Evolutionary conservation across 2,329 filamentous ascomycete species (phyloP), one percentile per base, ranked within the genome.

Genomic region (Huntiella savannae): DNA sequence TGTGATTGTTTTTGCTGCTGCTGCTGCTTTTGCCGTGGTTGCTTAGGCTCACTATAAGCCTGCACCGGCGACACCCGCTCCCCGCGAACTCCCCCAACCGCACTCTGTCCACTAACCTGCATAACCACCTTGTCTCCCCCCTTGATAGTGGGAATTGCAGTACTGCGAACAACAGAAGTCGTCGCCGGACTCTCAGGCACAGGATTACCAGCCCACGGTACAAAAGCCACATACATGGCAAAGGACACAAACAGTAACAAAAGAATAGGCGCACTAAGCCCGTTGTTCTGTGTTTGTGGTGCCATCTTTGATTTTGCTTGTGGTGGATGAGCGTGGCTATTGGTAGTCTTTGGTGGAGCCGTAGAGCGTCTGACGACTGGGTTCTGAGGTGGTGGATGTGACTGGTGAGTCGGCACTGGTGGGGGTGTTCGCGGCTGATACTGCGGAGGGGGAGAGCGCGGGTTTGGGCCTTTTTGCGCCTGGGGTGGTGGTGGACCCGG

Each of bases 151-250:
- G 22, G 22, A 7, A 28, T 28, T 28, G 22, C 22, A 10, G 22
- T 28, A 28, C 22, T 28, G 22, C 22, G 22, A 28, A 28, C 22
- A 28, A 38, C 36, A 8, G 36, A 17, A 38, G 36, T 15, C 11
- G 22, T 16, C 10, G 43, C 35, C 35, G 22, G 22, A 28, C 22
- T 28, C 22, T 28, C 22, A 28, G 22, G 22, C 22, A 28, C 22
- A 28, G 45, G 42, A 12, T 40, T 45, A 19, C 48, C 48, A 10
- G 45, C 49, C 42, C 41, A 47, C 12, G 49, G 49, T 33, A 50
- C 49, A 22, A 50, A 50, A 38, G 49, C 42, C 33, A 50, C 49
- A 43, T 50, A 50, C 45, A 50, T 10, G 12, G 49, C 49, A 43
- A 50, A 48, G 10, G 45, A 48, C 8, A 50, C 45, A 45, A 50